Base-by-base conservation (phyloP, 306 rosid species). In the Amphicarpaea edgeworthii region DNA sequence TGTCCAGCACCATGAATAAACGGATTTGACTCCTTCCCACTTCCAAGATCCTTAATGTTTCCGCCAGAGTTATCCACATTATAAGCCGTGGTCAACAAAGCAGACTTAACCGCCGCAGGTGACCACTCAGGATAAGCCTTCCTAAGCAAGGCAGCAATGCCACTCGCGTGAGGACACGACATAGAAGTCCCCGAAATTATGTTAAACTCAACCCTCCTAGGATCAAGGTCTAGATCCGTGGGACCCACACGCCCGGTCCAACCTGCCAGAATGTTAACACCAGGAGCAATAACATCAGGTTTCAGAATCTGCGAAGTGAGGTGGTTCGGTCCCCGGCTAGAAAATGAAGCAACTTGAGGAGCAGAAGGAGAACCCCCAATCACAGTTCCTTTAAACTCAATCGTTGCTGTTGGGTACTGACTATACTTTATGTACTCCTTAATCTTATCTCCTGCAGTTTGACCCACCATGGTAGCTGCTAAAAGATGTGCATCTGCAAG, bases 161-260 rank as follows among this genome's bases (percentile, higher is more conserved):
- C 98, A 57, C 97, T 94, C 34, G 82, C 95, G 83, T 92, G 98
- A 3, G 97, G 96, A 51, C 98, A 92, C 6, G 98, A 79, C 97
- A 94, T 94, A 5, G 98, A 94, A n/a, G 98, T 94, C 1, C 98
- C 96, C 0, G 98, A 94, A 23, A 92, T 90, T 34, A 94, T 94
- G 79, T 94, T 94, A 78, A 90, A 94, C 80, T 92, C 96, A 10
- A 92, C 97, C 20, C 98, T 75, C 50, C 98, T 90, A 15, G 93
- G 84, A 83, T 94, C 98, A 30, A 88, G 72, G 15, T 88, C 91
- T 53, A 94, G 71, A 85, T 89, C 91, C 1, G 97, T 90, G 4
- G 98, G 97, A 4, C 92, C 82, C 2, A 77, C 76, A 8, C n/a
- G 83, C 3, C 97, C 97, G 8, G 93, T 94, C 98, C 97, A 94